Evolutionary conservation across 2,329 filamentous ascomycete species (phyloP).

Genomic region (Claviceps monticola): DNA sequence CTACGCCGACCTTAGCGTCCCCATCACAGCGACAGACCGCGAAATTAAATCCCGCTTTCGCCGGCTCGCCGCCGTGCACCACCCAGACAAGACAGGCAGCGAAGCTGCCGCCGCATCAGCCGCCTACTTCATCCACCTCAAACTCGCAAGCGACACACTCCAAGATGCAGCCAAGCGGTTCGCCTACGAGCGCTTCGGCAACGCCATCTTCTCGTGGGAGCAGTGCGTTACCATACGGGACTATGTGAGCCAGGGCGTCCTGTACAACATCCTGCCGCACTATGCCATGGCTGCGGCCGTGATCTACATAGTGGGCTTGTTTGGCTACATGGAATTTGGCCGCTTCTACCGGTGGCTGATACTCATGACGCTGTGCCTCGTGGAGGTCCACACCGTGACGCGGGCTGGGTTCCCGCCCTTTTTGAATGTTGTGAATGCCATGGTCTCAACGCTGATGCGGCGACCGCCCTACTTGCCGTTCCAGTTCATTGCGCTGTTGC

Average conservation of each 20-base stretch:
- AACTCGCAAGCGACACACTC: constrained; percentile 70
- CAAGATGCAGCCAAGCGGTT: constrained; percentile 64
- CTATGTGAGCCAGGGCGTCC: constrained; percentile 50
- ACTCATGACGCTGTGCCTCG: constrained; percentile 36
- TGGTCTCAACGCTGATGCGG: constrained; percentile 22
- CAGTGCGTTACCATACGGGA: constrained; percentile 57
- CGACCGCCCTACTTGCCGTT: constrained; percentile 66
- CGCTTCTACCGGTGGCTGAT: constrained; percentile 53
- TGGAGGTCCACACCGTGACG: constrained; percentile 44
- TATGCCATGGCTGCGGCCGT: constrained; percentile 43
- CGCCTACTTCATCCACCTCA: constrained; percentile 64
- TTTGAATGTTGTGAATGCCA: constrained; percentile 31
- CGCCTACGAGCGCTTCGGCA: constrained; percentile 82
- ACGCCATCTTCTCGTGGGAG: constrained; percentile 52
- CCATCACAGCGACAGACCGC: constrained; percentile 53
- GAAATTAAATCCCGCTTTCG: constrained; percentile 78
- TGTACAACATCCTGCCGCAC: constrained; percentile 45
- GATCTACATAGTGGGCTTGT: constrained; percentile 46
- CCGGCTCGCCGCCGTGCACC: constrained; percentile 53
- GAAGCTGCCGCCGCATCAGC: constrained; percentile 19
- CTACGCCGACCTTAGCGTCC: constrained; percentile 64
- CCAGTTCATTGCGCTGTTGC: constrained; percentile 62
- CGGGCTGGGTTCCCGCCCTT: constrained; percentile 36
- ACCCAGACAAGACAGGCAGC: constrained; percentile 67
- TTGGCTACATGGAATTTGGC: constrained; percentile 56